Base-by-base conservation (phyloP, 2,329 filamentous ascomycete genomes). In the Gremmenia infestans region DNA sequence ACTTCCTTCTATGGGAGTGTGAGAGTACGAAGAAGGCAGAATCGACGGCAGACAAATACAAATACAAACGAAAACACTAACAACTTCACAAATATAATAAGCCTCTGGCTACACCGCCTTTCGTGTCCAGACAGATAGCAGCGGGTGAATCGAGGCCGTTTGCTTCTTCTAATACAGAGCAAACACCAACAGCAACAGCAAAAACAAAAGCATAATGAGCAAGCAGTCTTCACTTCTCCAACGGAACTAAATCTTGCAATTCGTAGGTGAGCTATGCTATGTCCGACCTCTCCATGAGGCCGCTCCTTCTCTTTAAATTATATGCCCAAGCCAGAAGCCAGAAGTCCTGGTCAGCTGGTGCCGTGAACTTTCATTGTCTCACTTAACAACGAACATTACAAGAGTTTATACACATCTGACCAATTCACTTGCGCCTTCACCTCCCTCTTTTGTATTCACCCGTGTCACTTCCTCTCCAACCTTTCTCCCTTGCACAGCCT, bases 261-360 rank as follows among this genome's bases (percentile, higher is more conserved):
- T 5, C 4, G 42, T 12, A 11, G 42, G 42, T 5, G 22, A 25
- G 28, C 48, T 50, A 28, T 25, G 5, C 9, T 50, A 25, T 22
- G 3, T 50, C 14, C 22, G 36, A 17, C 17, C 35, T 50, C 48
- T 50, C 36, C 36, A 23, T n/a, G 48, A 39, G 35, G 23, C 22
- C 48, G 19, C 22, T 22, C 39, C 25, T 37, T 40, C 5, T 25
- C 39, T n/a, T 50, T 19, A 19, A 4, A 45, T 25, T 4, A 36
- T 37, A 9, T 9, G 9, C 9, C 28, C 28, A 32, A 32, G 39
- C 19, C 36, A 37, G 12, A 12, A n/a, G 28, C 35, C 28, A 40
- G 48, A 39, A 37, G 42, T 45, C 11, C 14, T 23, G 48, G 35
- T 42, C 48, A 50, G 48, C 48, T 50, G 48, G 48, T 48, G 39